A percentile compares a stretch with the other conserved stretches of the same genome.
Evolutionary conservation across 352 stramenopile genomes (phyloP).

Genomic region (Aphanomyces stellatus): DNA sequence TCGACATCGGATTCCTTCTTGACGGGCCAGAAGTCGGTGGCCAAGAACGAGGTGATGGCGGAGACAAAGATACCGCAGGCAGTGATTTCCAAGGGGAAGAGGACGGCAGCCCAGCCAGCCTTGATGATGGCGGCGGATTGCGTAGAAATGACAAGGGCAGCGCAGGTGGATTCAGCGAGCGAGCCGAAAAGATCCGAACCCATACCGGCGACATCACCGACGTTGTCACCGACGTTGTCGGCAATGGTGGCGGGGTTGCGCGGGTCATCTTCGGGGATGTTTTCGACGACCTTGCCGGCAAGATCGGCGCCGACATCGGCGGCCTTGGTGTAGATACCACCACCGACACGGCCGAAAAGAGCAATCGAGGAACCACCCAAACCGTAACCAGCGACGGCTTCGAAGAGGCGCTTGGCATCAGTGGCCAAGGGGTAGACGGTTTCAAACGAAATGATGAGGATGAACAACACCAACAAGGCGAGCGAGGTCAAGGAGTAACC

Average conservation of each 20-base stretch:
- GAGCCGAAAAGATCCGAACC: slow-evolving; percentile 99
- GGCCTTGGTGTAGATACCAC: slow-evolving; percentile 99
- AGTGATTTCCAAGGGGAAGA: slow-evolving; percentile 96
- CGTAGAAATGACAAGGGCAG: slow-evolving; percentile 95
- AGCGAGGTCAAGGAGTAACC: slow-evolving; percentile 96
- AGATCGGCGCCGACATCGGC: slow-evolving; percentile 99
- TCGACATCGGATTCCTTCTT: slow-evolving; percentile 95
- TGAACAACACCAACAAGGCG: slow-evolving; percentile 96
- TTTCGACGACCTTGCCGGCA: slow-evolving; percentile 98
- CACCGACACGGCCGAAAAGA: slow-evolving; percentile 99
- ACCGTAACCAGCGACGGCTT: slow-evolving; percentile 96
- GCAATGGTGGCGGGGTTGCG: slow-evolving; percentile 99
- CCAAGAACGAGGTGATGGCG: slow-evolving; percentile 95
- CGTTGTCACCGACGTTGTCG: slow-evolving; percentile 99
- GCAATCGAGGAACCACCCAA: slow-evolving; percentile 97
- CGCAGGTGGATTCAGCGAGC: slow-evolving; percentile 97
- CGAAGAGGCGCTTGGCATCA: slow-evolving; percentile 87
- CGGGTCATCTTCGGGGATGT: slow-evolving; percentile 99
- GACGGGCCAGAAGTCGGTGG: slow-evolving; percentile 93
- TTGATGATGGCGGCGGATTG: slow-evolving; percentile 85
- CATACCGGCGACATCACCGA: slow-evolving; percentile 99
- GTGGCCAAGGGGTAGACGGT: slow-evolving; percentile 83
- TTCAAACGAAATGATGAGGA: slow-evolving; percentile 91
- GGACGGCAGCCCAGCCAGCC: slow-evolving; percentile 91
- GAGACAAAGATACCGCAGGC: slow-evolving; percentile 96